Evolutionary conservation across 805 yeast species (phyloP).

Genomic region (Saccharomycopsis amapae): DNA sequence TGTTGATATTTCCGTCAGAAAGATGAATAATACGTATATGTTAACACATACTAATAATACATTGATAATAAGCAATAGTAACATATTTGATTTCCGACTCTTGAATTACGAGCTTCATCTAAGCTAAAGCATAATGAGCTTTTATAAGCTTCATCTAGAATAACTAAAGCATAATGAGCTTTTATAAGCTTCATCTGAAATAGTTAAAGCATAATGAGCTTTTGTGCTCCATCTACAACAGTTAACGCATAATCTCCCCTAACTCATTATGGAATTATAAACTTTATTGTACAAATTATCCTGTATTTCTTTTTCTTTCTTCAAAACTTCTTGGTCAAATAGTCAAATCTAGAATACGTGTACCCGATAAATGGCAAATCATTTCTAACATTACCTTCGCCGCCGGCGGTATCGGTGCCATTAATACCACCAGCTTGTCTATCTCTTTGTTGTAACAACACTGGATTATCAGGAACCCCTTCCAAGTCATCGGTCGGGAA

Average conservation of each 20-base stretch:
- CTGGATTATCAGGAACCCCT: conserved; percentile 39
- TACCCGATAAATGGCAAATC: conserved; percentile 47
- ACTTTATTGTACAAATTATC: not conserved
- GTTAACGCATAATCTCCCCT: not conserved
- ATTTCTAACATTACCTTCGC: conserved; percentile 19
- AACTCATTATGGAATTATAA: not conserved
- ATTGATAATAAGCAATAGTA: too few species aligned
- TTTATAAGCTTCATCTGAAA: too few species aligned
- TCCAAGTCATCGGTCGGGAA: conserved; percentile 46
- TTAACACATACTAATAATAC: too few species aligned
- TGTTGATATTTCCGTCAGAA: too few species aligned
- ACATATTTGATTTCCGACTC: too few species aligned
- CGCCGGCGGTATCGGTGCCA: conserved; percentile 16
- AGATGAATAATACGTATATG: too few species aligned
- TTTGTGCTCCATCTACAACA: not conserved
- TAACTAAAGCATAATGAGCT: too few species aligned
- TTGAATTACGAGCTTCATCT: too few species aligned
- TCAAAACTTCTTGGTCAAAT: conserved; percentile 33
- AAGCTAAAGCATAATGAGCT: too few species aligned
- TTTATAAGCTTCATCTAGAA: too few species aligned
- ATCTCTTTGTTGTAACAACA: conserved; percentile 26
- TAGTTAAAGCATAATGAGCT: too few species aligned
- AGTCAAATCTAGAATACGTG: conserved; percentile 42
- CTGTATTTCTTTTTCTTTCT: not conserved
- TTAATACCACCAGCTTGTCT: not conserved